Evolutionary conservation across 441 rosid species (phyloP).

Genomic region (Pelargonium australe): DNA sequence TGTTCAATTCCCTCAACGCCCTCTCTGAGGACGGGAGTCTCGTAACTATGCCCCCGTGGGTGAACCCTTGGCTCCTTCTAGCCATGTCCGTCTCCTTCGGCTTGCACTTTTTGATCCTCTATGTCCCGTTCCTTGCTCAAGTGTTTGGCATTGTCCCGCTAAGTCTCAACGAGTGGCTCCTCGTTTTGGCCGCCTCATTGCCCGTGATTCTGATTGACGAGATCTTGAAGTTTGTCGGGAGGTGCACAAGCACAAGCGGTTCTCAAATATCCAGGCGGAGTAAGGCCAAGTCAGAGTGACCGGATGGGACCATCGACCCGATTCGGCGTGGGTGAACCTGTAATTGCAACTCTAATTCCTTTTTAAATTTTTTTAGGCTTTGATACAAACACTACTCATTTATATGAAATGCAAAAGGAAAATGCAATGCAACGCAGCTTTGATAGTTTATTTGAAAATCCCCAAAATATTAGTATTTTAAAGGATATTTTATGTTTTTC

Average conservation of each 20-base stretch:
- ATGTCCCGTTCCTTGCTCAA: slow-evolving; percentile 76
- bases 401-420: not conserved
- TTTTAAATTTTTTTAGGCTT: not conserved
- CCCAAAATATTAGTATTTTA: not conserved
- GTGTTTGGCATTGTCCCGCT: slow-evolving; percentile 77
- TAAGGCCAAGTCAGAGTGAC: slow-evolving; percentile 2
- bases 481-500: too few relatives aligned
- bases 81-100: slow-evolving; percentile 82
- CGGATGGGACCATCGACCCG: not conserved
- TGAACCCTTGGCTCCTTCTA: slow-evolving; percentile 74
- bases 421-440: not conserved
- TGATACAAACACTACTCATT: not conserved
- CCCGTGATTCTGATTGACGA: slow-evolving; percentile 84
- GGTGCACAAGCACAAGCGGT: slow-evolving; percentile 34
- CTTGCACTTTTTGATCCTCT: slow-evolving; percentile 78
- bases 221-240: slow-evolving; percentile 70
- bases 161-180: slow-evolving; percentile 79
- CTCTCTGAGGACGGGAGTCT: slow-evolving; percentile 85
- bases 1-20: slow-evolving; percentile 94
- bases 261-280: not conserved
- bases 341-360: not conserved
- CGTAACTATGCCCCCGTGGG: slow-evolving; percentile 90
- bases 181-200: slow-evolving; percentile 64
- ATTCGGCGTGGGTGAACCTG: not conserved
- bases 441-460: not conserved